phyloP scores from a whole-genome alignment of 2,329 filamentous ascomycete species.

The Neoascochyta sp. region DNA sequence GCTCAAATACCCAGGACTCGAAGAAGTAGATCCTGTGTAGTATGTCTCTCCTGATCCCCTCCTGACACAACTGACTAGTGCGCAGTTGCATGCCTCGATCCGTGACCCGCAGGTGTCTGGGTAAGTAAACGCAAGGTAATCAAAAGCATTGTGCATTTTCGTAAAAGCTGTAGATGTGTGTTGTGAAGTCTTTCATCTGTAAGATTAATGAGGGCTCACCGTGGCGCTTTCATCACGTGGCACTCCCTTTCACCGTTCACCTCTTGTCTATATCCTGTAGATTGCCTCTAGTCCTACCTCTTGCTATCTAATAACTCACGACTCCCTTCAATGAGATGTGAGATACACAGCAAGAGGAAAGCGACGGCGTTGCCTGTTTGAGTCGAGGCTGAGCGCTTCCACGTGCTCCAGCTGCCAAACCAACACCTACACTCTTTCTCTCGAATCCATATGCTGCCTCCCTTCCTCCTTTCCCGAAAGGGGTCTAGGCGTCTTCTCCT shows the following conservation, averaged over 20 bases:
- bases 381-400: constrained; percentile 19
- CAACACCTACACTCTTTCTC: constrained; percentile 28
- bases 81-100: constrained; percentile 40
- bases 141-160: too few relatives aligned
- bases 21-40: constrained; percentile 85
- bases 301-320: constrained; percentile 69
- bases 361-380: constrained; percentile 35
- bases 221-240: too few relatives aligned
- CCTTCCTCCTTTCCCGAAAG: constrained; percentile 13
- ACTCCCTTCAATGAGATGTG: constrained; percentile 51
- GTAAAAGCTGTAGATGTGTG: too few relatives aligned
- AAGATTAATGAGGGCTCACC: too few relatives aligned
- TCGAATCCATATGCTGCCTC: constrained; percentile 17
- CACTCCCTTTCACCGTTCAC: background rate
- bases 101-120: constrained; percentile 37
- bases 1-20: constrained; percentile 69
- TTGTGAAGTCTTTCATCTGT: too few relatives aligned
- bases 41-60: constrained; percentile 42
- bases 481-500: constrained; percentile 4
- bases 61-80: constrained; percentile 6
- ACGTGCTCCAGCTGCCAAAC: constrained; percentile 30
- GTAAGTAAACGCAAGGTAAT: constrained; percentile 12
- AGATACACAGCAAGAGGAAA: constrained; percentile 72
- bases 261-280: background rate
- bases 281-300: constrained; percentile 43